phyloP scores from a whole-genome alignment of 768 basidiomycete genomes.

The Xerocomellus intermedius region DNA sequence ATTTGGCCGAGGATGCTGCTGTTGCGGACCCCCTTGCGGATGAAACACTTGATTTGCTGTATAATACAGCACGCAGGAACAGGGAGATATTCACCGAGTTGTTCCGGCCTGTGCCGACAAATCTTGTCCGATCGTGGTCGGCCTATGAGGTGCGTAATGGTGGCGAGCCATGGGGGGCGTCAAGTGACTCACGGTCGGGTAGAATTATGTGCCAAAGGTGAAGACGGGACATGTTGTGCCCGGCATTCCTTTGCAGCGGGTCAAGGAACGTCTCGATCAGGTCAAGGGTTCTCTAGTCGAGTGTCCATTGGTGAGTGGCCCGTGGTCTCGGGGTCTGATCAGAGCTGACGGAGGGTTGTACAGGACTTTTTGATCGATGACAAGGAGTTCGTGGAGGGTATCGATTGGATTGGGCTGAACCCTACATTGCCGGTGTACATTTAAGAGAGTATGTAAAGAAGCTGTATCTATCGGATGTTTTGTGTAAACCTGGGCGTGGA shows the following conservation, averaged over 20 bases:
- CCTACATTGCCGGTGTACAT: slow-evolving; percentile 81
- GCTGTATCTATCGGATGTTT: neutral
- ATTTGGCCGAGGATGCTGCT: slow-evolving; percentile 51
- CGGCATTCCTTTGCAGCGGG: slow-evolving; percentile 58
- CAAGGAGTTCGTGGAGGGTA: slow-evolving; percentile 63
- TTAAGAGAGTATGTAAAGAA: slow-evolving; percentile 28
- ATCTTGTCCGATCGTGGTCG: slow-evolving; percentile 75
- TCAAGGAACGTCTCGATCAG: slow-evolving; percentile 72
- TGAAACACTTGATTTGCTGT: slow-evolving; percentile 58
- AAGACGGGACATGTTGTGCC: slow-evolving; percentile 81
- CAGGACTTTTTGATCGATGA: slow-evolving; percentile 87
- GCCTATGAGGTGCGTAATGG: slow-evolving; percentile 64
- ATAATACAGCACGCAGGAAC: slow-evolving; percentile 72
- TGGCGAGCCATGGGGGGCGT: neutral
- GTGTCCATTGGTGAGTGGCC: slow-evolving; percentile 58
- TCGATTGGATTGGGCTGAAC: slow-evolving; percentile 73
- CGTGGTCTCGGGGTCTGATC: neutral
- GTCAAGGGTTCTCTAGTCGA: slow-evolving; percentile 76
- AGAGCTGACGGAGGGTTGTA: slow-evolving; percentile 7
- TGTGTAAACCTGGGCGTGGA: neutral
- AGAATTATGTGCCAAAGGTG: slow-evolving; percentile 75
- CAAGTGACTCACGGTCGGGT: slow-evolving; percentile 9
- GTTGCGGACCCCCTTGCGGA: slow-evolving; percentile 81
- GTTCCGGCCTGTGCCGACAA: slow-evolving; percentile 84
- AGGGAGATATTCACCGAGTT: slow-evolving; percentile 83